Evolutionary conservation across 345 rosid genomes (phyloP).

Genomic region (Excoecaria cochinchinensis): DNA sequence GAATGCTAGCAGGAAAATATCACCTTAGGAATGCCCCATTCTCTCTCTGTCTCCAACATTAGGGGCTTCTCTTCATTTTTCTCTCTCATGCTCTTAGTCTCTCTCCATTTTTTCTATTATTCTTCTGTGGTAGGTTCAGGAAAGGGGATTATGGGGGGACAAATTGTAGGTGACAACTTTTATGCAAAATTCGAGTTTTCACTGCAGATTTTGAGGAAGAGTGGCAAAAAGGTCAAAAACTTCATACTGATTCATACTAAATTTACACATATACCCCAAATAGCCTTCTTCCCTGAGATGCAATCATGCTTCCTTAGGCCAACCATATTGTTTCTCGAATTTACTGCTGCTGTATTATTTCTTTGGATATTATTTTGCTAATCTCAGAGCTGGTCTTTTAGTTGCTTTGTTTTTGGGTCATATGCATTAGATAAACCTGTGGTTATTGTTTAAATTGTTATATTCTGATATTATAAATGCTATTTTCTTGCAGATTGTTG

Average conservation of each 20-base stretch:
- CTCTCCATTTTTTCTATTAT: neutral
- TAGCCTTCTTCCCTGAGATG: neutral
- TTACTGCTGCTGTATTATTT: neutral
- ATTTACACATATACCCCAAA: neutral
- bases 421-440: neutral
- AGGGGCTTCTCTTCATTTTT: neutral
- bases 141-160: neutral
- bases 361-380: neutral
- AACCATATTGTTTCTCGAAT: neutral
- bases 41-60: neutral
- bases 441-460: neutral
- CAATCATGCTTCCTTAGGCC: neutral
- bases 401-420: neutral
- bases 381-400: neutral
- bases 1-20: neutral
- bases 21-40: neutral
- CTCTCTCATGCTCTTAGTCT: neutral
- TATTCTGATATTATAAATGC: neutral
- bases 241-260: neutral
- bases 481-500: conserved; percentile 66
- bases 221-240: neutral
- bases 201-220: neutral
- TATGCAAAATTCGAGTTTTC: neutral
- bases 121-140: neutral
- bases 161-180: neutral